Base-by-base conservation (phyloP, 2,329 filamentous ascomycete genomes). In the Epicoccum nigrum region DNA sequence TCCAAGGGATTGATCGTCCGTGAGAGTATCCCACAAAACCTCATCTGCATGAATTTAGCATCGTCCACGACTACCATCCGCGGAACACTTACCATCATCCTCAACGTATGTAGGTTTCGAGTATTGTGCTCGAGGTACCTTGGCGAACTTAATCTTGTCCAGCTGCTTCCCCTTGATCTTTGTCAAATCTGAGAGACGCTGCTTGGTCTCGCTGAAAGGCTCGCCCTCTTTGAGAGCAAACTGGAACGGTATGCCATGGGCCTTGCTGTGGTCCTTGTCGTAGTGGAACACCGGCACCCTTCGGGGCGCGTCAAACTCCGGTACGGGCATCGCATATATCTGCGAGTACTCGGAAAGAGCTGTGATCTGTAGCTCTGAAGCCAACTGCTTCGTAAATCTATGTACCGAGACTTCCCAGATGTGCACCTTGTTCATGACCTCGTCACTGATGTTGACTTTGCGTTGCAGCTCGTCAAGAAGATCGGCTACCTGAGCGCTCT, bases 91-190 rank as follows among this genome's bases (percentile, higher is more conserved):
- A 96, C 93, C 92, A 76, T 97, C 94, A 61, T 88, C 86, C 27
- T 54, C 51, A 38, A 99, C 79, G 76, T 95, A 95, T 53, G 85
- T 83, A 20, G 92, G 88, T 68, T 88, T 91, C 31, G 88, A 86
- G 74, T 90, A 95, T 43, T 85, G 81, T 28, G 62, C 76, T 63
- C 70, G 89, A 81, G 71, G 86, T 80, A 43, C 59, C 27, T 97
- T 83, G 6, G 92, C 89, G 78, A 99, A 97, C 75, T 95, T 97
- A 74, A 99, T 94, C 81, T 97, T 97, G 74, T 99, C 93, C 62
- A 99, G 92, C 60, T 91, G 91, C 80, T 99, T 99, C 73, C 94
- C 95, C 76, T 97, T 97, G 76, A 99, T 87, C 20, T 92, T 92
- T 0, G 90, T 96, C 52, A 93, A 83, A 74, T 92, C 93, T 63